Percentiles rank a stretch among this genome's conserved stretches.
Evolutionary conservation across 257 asterid species (phyloP).

Genomic region (Henckelia pumila): DNA sequence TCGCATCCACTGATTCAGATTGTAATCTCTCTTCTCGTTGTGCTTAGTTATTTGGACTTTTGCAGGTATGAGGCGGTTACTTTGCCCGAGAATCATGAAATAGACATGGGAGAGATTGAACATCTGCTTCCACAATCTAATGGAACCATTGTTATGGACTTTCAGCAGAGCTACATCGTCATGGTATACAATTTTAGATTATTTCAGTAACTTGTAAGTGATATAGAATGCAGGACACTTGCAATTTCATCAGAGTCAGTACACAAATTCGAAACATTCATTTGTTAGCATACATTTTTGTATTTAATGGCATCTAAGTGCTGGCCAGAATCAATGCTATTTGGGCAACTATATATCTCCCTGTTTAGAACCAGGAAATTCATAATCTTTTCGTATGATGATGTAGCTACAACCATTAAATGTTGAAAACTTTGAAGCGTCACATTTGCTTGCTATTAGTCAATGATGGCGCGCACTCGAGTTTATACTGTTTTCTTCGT

Average conservation of each 20-base stretch:
- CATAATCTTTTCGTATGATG: constrained; percentile 12
- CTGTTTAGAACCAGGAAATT: neutral
- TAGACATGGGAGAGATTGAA: constrained; percentile 60
- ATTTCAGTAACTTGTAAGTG: constrained; percentile 14
- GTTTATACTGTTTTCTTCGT: constrained; percentile 19
- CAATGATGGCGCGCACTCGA: constrained; percentile 13
- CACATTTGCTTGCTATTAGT: constrained; percentile 12
- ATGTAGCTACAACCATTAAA: constrained; percentile 15
- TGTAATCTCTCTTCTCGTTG: constrained; percentile 9
- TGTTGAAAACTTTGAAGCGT: neutral
- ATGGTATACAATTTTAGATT: constrained; percentile 46
- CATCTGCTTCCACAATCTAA: constrained; percentile 42
- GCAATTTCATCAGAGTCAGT: neutral
- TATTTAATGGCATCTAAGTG: too few species aligned
- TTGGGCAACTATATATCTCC: neutral
- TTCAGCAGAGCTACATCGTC: constrained; percentile 58
- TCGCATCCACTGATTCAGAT: neutral
- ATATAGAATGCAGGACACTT: neutral
- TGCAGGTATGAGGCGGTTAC: constrained; percentile 61
- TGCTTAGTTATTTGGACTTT: neutral
- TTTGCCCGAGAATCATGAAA: constrained; percentile 51
- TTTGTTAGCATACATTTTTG: too few species aligned
- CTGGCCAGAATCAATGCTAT: too few species aligned
- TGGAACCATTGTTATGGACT: constrained; percentile 48
- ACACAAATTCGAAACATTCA: neutral